Base-by-base conservation (phyloP, 345 rosid genomes). In the Citrus australasica region DNA sequence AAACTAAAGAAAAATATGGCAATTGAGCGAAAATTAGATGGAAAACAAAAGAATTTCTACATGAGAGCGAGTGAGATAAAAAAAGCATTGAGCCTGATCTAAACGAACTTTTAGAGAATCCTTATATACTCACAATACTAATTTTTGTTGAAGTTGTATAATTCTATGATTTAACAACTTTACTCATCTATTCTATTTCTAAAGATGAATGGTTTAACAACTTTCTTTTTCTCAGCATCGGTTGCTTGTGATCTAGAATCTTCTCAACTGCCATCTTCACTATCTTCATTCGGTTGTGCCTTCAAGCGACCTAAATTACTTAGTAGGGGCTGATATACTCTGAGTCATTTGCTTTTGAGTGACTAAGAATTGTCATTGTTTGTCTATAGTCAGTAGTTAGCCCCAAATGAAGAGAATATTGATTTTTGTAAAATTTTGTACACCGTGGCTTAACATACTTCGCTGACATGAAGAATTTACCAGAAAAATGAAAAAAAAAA, bases 301-400 rank as follows among this genome's bases (percentile, higher is more conserved):
- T 33, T 60, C 1, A 87, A 85, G 76, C 73, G 84, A 70, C 24
- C 83, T 30, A 87, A 79, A 79, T 51, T 76, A 33, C 17, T 19
- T 5, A 24, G 13, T 59, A 32, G 55, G 28, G 79, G 53, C 66
- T 82, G 27, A 25, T 25, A 25, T 25, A 25, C 53, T 24, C 27
- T 0, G 32, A 30, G 63, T 17, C 46, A 7, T 16, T 17, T 37
- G 67, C 28, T 27, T 16, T 59, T 40, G 25, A 37, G 38, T 25
- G 67, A 59, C 19, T 3, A 42, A 30, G 55, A 19, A 24, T 60
- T 38, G 62, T 33, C 75, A 46, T 11, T 33, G 48, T 38, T 66
- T 84, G 78, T 80, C 22, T n/a, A 65, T 74, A 75, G 28, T 37
- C 28, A 30, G 24, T 19, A 63, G 62, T 27, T 51, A 51, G 46